These are phyloP conservation scores for Macrocystidia cucumis DNA, from an alignment of 1,284 basidiomycete species.

Conservation along the genomic window DNA sequence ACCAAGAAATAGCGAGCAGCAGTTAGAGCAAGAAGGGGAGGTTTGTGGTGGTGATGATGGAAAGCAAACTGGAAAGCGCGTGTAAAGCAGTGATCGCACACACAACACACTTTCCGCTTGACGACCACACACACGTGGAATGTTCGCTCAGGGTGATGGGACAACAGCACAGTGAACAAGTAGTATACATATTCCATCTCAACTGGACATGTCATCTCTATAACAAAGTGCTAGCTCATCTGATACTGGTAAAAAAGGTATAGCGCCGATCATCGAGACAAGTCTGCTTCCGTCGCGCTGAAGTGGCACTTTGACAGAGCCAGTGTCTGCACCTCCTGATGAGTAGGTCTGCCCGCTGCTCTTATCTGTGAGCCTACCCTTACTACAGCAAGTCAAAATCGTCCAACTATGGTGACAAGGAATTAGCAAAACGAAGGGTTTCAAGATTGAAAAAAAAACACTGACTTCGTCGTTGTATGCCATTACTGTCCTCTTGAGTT, in stretches of 20 bases:
- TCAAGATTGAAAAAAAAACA: conserved; percentile 8
- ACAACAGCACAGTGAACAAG: no score
- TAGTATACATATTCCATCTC: no score
- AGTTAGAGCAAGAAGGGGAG: conserved; percentile 6
- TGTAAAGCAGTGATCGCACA: conserved; percentile 2
- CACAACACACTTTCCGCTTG: no score
- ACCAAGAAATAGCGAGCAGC: no score
- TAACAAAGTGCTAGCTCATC: no score
- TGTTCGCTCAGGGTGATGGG: no score
- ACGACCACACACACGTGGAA: background rate
- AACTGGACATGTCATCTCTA: no score
- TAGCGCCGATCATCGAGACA: no score
- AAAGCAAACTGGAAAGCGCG: conserved; percentile 3
- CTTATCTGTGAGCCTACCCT: background rate
- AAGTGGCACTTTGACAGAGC: no score
- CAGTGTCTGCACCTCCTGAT: no score
- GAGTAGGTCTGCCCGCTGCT: conserved; percentile 2
- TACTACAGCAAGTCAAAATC: conserved; percentile 82
- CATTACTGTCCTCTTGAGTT: conserved; percentile 94
- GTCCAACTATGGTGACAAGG: conserved; percentile 54
- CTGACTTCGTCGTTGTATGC: conserved; percentile 93
- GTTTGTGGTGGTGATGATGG: conserved; percentile 2
- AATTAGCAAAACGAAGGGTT: conserved; percentile 9
- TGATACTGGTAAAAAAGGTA: no score
- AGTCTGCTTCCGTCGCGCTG: no score